Conservation (phyloP, 225 moss, liverwort and hornwort genomes). For the Physcomitrellopsis africana region DNA sequence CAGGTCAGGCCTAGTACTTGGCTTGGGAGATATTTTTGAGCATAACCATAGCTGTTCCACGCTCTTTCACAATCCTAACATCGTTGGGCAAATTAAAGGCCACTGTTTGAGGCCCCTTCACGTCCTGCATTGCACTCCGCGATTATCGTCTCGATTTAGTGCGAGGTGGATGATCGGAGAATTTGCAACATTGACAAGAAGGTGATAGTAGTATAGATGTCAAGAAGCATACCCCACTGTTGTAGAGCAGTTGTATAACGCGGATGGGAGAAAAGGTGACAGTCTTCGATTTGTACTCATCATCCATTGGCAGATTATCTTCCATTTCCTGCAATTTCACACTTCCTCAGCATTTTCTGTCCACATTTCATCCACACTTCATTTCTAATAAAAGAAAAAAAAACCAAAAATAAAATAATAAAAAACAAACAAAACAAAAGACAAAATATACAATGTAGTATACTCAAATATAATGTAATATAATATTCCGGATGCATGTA, state of each 20-base stretch:
- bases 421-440: too few relatives aligned
- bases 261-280: constrained; percentile 92
- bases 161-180: constrained; percentile 7
- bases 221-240: constrained; percentile 76
- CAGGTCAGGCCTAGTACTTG: constrained; percentile 63
- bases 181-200: constrained; percentile 17
- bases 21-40: constrained; percentile 88
- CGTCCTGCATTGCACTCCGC: constrained; percentile 64
- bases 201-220: constrained; percentile 4
- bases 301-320: constrained; percentile 86
- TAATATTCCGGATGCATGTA: too few relatives aligned
- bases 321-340: constrained; percentile 78
- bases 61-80: constrained; percentile 87
- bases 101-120: constrained; percentile 93
- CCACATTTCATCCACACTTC: constrained; percentile 12
- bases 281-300: constrained; percentile 74
- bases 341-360: constrained; percentile 26
- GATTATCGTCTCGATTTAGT: constrained; percentile 23
- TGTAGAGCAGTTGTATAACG: constrained; percentile 90
- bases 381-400: not conserved
- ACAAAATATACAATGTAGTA: too few relatives aligned
- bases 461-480: too few relatives aligned
- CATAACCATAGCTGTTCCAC: constrained; percentile 98
- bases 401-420: too few relatives aligned
- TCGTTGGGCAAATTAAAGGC: constrained; percentile 98